phyloP scores from a whole-genome alignment of 2,329 filamentous ascomycete species.

The Fusarium miscanthi region DNA sequence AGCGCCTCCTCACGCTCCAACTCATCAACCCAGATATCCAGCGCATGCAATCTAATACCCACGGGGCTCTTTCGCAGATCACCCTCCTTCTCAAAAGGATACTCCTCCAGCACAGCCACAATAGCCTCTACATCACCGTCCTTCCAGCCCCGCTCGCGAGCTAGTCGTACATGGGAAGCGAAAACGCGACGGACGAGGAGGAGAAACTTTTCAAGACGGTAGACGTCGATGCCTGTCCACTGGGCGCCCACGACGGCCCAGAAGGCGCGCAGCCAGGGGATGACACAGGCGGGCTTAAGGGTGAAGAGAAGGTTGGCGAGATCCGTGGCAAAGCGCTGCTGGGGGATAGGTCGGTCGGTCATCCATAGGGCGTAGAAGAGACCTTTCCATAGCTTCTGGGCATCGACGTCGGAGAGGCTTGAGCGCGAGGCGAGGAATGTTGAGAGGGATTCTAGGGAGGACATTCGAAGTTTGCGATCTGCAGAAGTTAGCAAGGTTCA shows the following conservation, averaged over 20 bases:
- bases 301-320: slow-evolving; percentile 75
- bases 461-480: slow-evolving; percentile 83
- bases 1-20: slow-evolving; percentile 75
- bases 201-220: slow-evolving; percentile 93
- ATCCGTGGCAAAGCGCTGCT: slow-evolving; percentile 83
- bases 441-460: slow-evolving; percentile 80
- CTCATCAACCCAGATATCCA: slow-evolving; percentile 95
- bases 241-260: slow-evolving; percentile 77
- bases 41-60: slow-evolving; percentile 84
- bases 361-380: slow-evolving; percentile 96
- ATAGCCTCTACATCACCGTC: slow-evolving; percentile 47
- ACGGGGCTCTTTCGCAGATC: slow-evolving; percentile 75
- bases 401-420: slow-evolving; percentile 73
- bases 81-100: slow-evolving; percentile 51
- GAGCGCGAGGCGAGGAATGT: slow-evolving; percentile 76
- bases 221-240: slow-evolving; percentile 79
- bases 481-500: slow-evolving; percentile 1
- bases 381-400: slow-evolving; percentile 93
- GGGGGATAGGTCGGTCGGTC: slow-evolving; percentile 87
- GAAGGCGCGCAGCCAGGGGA: slow-evolving; percentile 70
- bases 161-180: slow-evolving; percentile 71
- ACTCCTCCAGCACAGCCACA: slow-evolving; percentile 45
- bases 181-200: slow-evolving; percentile 84
- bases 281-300: slow-evolving; percentile 60
- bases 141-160: slow-evolving; percentile 49